Evolutionary conservation across 73 alveolate species (phyloP).

Genomic region (Paramecium sonneborni): DNA sequence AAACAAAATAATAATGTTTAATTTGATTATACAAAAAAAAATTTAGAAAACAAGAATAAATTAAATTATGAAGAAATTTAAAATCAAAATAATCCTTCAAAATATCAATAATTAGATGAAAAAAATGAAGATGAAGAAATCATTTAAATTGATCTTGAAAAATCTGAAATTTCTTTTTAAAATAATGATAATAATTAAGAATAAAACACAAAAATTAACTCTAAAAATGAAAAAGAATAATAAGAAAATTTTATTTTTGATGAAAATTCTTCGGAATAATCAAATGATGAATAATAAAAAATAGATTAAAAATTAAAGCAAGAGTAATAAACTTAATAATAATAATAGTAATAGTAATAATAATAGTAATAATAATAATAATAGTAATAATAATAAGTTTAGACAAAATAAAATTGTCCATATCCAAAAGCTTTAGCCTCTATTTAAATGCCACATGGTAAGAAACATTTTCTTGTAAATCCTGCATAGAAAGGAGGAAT

Average conservation of each 20-base stretch:
- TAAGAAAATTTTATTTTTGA: not conserved
- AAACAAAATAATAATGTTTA: not conserved
- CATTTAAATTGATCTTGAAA: not conserved
- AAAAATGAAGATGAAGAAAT: not conserved
- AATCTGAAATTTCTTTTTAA: not conserved
- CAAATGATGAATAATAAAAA: not conserved
- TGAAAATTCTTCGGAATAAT: not conserved
- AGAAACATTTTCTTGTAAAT: slow-evolving; percentile 61
- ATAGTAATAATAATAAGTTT: not conserved
- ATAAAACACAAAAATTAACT: not conserved
- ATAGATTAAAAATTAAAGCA: not conserved
- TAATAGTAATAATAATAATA: not conserved
- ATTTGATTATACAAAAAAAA: not conserved
- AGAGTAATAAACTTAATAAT: too few relatives aligned
- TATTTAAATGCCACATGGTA: slow-evolving; percentile 21
- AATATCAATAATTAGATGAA: not conserved
- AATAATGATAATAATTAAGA: not conserved
- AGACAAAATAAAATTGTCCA: not conserved
- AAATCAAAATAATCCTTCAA: not conserved
- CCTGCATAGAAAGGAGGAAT: slow-evolving; percentile 67
- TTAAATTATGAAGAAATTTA: not conserved
- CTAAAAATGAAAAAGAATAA: not conserved
- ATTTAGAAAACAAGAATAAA: not conserved
- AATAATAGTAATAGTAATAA: not conserved
- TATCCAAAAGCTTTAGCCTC: not conserved